These are phyloP conservation scores for Sporisorium reilianum DNA, from an alignment of 1,284 basidiomycete species.

Conservation along the genomic window DNA sequence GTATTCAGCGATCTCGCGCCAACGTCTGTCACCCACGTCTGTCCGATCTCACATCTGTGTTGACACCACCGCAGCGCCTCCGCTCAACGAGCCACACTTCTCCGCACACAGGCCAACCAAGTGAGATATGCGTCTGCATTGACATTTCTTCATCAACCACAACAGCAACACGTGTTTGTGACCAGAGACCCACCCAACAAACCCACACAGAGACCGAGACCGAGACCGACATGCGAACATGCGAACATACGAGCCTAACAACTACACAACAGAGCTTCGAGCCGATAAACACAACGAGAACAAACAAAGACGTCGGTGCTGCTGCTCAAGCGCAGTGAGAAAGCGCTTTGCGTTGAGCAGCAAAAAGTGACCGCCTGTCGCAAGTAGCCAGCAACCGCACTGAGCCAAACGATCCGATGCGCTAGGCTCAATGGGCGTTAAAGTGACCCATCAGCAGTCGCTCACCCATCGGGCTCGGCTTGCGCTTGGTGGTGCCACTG, in stretches of 20 bases:
- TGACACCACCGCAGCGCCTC: too few relatives aligned
- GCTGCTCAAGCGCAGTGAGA: conserved; percentile 1
- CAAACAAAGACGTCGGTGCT: neutral
- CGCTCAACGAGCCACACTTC: too few relatives aligned
- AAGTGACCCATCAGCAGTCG: conserved; percentile 65
- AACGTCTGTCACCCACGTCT: too few relatives aligned
- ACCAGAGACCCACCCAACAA: conserved; percentile 17
- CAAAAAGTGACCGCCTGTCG: neutral
- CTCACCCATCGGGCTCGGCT: conserved; percentile 65
- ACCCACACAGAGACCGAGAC: neutral
- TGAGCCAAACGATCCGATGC: neutral
- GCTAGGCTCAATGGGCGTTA: conserved; percentile 40
- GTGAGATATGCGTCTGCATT: conserved; percentile 6
- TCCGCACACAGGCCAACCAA: neutral
- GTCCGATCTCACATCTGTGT: too few relatives aligned
- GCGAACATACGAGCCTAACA: conserved; percentile 8
- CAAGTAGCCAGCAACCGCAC: neutral
- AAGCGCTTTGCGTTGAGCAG: conserved; percentile 3
- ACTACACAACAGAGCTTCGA: conserved; percentile 5
- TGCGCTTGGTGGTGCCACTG: conserved; percentile 46
- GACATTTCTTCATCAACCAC: conserved; percentile 12
- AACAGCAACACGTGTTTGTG: conserved; percentile 20
- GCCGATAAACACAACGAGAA: neutral
- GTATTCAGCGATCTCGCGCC: too few relatives aligned
- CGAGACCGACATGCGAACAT: conserved; percentile 19